phyloP scores from a whole-genome alignment of 2,329 filamentous ascomycete species.

The Leptodontidium sp. region DNA sequence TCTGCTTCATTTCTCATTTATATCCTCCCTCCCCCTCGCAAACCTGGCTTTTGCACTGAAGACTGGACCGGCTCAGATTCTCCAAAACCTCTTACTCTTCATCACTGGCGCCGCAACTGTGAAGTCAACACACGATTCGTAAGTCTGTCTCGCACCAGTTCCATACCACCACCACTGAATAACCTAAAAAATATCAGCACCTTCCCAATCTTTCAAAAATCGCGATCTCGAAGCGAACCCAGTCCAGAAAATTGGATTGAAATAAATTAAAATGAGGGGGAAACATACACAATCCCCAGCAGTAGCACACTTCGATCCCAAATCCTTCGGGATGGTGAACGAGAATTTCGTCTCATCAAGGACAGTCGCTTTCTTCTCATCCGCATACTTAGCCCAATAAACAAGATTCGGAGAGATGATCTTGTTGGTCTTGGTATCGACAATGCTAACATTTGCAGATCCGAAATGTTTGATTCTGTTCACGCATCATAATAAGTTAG shows the following conservation, averaged over 20 bases:
- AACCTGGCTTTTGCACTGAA: too few species aligned
- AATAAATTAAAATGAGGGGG: background rate
- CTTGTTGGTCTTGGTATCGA: conserved; percentile 56
- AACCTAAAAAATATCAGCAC: conserved; percentile 54
- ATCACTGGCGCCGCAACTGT: conserved; percentile 24
- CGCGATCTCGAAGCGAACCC: background rate
- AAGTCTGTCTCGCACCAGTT: conserved; percentile 57
- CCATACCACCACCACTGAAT: conserved; percentile 65
- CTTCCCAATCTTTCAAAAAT: conserved; percentile 24
- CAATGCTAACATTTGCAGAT: conserved; percentile 61
- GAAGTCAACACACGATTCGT: conserved; percentile 63
- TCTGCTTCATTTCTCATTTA: too few species aligned
- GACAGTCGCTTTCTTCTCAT: conserved; percentile 51
- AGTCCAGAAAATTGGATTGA: too few species aligned
- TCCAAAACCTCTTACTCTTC: conserved; percentile 18
- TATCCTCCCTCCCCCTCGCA: too few species aligned
- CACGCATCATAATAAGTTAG: background rate
- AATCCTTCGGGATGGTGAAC: conserved; percentile 59
- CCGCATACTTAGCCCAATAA: conserved; percentile 58
- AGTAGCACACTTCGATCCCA: conserved; percentile 51
- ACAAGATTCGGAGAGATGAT: conserved; percentile 54
- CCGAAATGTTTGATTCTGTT: conserved; percentile 58
- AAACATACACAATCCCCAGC: conserved; percentile 39
- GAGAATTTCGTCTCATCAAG: conserved; percentile 57
- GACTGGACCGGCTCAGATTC: background rate